Base-by-base conservation (phyloP, 768 basidiomycete genomes). In the Lactarius sanguifluus region DNA sequence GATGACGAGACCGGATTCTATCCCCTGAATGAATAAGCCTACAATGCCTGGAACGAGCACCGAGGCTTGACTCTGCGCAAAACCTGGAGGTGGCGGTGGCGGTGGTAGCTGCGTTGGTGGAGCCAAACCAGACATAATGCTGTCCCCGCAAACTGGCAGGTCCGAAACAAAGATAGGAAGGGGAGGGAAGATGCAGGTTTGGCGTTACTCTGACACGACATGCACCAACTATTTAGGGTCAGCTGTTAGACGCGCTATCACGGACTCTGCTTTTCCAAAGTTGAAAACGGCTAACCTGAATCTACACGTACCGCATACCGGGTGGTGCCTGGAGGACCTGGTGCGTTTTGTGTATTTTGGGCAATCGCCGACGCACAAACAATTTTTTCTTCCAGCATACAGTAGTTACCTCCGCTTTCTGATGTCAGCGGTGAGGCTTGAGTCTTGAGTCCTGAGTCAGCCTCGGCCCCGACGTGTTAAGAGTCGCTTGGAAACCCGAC, bases 1-100 rank as follows among this genome's bases (percentile, higher is more conserved):
- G 2, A 66, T 13, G 9, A 66, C 56, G 36, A 66, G 65, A 43
- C 61, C 65, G 1, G 60, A 41, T 25, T n/a, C 36, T 8, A 66
- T 5, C 34, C 61, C 65, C 15, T 66, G 55, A 5, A 58, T 15
- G 23, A 66, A 58, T 2, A 66, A 56, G 13, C 61, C 47, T 23
- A 8, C 45, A 13, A 66, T 58, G 4, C 61, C 60, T 8, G 65
- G 56, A 13, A 38, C 61, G 1, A 66, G 15, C 47, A 52, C 16
- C 16, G 12, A 8, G 7, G 15, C 25, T 32, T 34, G 56, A 50
- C 47, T 58, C 30, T 52, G 34, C 34, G 34, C 34, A 34, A 34
- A 8, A 34, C 8, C 34, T 1, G 9, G 32, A 1, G 32, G 32
- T 10, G 32, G 32, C 9, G 32, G 32, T 34, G 32, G 6, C 28